Base-by-base conservation (phyloP, 2,329 filamentous ascomycete species). In the Leptoxyphium fumago region DNA sequence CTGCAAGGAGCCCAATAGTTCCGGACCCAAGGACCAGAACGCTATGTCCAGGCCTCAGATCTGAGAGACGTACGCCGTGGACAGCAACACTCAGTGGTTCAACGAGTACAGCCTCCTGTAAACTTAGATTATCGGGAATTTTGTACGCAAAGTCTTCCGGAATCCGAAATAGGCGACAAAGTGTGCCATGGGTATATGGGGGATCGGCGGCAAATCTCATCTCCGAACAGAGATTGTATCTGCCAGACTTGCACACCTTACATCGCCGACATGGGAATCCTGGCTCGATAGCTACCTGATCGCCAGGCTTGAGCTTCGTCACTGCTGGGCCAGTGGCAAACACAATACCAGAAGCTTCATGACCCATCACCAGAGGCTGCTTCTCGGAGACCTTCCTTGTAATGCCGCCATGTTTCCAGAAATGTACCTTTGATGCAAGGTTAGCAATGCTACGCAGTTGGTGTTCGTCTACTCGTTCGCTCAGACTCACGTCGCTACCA, bases 71-170 rank as follows among this genome's bases (percentile, higher is more conserved):
- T 3, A 38, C 30, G 7, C 68, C 66, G 38, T 69, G 64, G 2
- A 70, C 66, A 0, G 71, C 69, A 1, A 74, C 70, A 0, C 69
- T 64, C 0, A 73, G 54, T 0, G 71, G 72, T 51, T 75, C 71
- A 1, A 72, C 63, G 7, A 75, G 54, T 0, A 70, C 72, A 1
- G 66, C 71, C 14, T 73, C 67, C 46, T 74, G 67, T 26, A 70
- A 52, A 26, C 7, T 26, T 1, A 57, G 56, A 34, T 74, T 58
- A 38, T 64, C 54, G 0, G 68, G 67, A 2, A 73, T 51, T 2
- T 57, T 58, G 46, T 71, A 70, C 47, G 64, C 66, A 46, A 61
- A 73, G 50, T 71, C 68, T 0, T 60, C 59, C 1, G 67, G 60
- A 0, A 63, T 61, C 57, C 58, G 53, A 67, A 73, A 52, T 67